Percentiles rank a stretch among this genome's conserved stretches.
These are phyloP conservation scores for Neostapfia colusana DNA, from an alignment of 176 grass and related monocot genomes.

Conservation along the genomic window DNA sequence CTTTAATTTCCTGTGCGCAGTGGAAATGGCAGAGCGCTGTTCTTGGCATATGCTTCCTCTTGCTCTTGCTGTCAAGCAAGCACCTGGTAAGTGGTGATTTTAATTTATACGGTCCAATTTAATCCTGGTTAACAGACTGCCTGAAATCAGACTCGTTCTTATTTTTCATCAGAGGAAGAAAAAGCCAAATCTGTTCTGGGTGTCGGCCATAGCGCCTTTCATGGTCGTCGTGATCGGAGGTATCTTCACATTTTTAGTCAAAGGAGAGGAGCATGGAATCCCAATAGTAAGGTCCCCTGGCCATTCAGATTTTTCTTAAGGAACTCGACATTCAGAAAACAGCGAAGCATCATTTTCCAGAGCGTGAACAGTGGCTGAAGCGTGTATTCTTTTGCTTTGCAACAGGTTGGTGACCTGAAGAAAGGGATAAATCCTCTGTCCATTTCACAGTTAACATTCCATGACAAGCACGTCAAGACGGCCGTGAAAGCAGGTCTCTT, in stretches of 20 bases:
- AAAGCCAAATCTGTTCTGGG: constrained; percentile 76
- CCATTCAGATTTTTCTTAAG: background rate
- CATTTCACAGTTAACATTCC: constrained; percentile 60
- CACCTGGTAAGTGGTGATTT: constrained; percentile 66
- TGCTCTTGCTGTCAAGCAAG: constrained; percentile 58
- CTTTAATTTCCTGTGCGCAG: constrained; percentile 50
- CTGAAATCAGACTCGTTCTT: background rate
- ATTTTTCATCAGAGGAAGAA: constrained; percentile 72
- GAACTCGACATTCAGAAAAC: background rate
- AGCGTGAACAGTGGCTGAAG: background rate
- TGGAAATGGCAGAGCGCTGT: constrained; percentile 89
- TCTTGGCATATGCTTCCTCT: constrained; percentile 77
- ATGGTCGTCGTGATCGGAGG: constrained; percentile 76
- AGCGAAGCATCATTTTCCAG: background rate
- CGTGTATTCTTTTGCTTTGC: background rate
- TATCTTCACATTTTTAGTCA: constrained; percentile 72
- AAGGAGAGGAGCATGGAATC: constrained; percentile 83
- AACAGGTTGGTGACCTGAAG: constrained; percentile 82
- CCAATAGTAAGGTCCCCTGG: constrained; percentile 57
- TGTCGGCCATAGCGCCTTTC: constrained; percentile 81
- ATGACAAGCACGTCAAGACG: constrained; percentile 35
- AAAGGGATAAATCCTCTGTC: constrained; percentile 90
- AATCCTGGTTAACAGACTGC: constrained; percentile 8
- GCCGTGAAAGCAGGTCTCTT: constrained; percentile 70
- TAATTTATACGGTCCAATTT: background rate